Evolutionary conservation across 176 grass and related monocot genomes (phyloP), one percentile per base, ranked within the genome.

Genomic region (Bothriochloa decipiens): DNA sequence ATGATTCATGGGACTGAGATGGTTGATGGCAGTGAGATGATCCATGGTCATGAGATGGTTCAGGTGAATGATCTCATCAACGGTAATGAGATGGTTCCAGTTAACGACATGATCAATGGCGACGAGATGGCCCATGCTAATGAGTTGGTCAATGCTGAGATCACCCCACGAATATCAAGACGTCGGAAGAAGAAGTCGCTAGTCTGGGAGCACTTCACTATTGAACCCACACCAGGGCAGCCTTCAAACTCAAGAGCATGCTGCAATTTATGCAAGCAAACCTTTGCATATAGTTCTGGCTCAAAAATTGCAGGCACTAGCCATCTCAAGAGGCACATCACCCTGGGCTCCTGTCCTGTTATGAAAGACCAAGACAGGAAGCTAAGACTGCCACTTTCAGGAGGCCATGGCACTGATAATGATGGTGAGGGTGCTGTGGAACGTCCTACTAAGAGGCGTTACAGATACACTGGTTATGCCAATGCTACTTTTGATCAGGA

Each of bases 271-370:
- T 94, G 94, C 87, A 97, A 97, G 87, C 87, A 93, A 83, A 92
- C 94, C 17, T 97, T 94, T 88, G 91, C 94, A 3, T 97, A 97
- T 57, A 92, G 94, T 78, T 94, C 89, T 74, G 94, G 94, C 16
- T 82, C 94, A 81, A 97, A 97, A 75, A 92, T 94, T 79, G 89
- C 94, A 33, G 91, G 94, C 3, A 94, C 94, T 39, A 97, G 91
- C 82, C 94, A 97, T 90, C 87, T 97, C 20, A 97, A 97, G 89
- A 91, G 91, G 76, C 94, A 97, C 50, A 97, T 97, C 66, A 90
- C 89, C 68, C 77, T 94, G 45, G 91, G 89, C 65, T 97, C 91
- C 2, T 97, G 94, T 86, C 87, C 94, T 23, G 83, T 88, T 79
- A 89, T 97, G 22, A 97, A 97, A 84, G 78, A 81, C 22, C 82